These are phyloP conservation scores for Fusarium newnesense DNA, from an alignment of 2,329 filamentous ascomycete genomes.

Conservation along the genomic window DNA sequence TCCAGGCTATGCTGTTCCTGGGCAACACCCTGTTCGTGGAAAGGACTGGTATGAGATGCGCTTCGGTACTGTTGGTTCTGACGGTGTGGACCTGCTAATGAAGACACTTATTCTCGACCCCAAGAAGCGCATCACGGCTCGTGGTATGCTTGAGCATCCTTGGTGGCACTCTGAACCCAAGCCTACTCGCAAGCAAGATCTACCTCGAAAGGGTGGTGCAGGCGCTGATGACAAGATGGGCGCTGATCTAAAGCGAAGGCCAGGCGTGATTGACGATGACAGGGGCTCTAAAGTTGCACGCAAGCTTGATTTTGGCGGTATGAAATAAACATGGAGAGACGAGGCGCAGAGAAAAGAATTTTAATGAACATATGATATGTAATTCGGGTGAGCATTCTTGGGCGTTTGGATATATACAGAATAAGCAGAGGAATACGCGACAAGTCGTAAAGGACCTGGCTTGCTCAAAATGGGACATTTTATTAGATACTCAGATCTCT, in stretches of 20 bases:
- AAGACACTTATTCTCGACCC: conserved; percentile 88
- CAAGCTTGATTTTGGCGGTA: conserved; percentile 79
- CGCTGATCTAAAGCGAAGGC: conserved; percentile 80
- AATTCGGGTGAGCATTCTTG: conserved; percentile 21
- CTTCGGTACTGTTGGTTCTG: conserved; percentile 82
- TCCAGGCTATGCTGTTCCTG: conserved; percentile 80
- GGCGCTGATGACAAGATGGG: conserved; percentile 80
- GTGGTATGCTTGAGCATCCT: conserved; percentile 79
- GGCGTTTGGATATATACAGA: conserved; percentile 18
- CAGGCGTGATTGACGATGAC: conserved; percentile 74
- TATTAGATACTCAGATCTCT: conserved; percentile 17
- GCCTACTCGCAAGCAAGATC: conserved; percentile 82
- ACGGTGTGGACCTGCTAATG: conserved; percentile 89
- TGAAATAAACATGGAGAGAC: conserved; percentile 31
- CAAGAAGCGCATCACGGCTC: conserved; percentile 81
- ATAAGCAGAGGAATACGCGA: background rate
- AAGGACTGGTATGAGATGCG: conserved; percentile 78
- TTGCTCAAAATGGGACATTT: background rate
- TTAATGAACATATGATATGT: conserved; percentile 4
- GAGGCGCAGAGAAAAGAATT: background rate
- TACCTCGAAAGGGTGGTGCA: conserved; percentile 81
- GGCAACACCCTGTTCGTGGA: conserved; percentile 69
- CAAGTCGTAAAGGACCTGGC: background rate
- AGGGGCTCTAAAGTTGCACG: conserved; percentile 81
- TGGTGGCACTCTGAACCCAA: conserved; percentile 89